Evolutionary conservation across 2,329 filamentous ascomycete genomes (phyloP).

Genomic region (Verticillium isaacii): DNA sequence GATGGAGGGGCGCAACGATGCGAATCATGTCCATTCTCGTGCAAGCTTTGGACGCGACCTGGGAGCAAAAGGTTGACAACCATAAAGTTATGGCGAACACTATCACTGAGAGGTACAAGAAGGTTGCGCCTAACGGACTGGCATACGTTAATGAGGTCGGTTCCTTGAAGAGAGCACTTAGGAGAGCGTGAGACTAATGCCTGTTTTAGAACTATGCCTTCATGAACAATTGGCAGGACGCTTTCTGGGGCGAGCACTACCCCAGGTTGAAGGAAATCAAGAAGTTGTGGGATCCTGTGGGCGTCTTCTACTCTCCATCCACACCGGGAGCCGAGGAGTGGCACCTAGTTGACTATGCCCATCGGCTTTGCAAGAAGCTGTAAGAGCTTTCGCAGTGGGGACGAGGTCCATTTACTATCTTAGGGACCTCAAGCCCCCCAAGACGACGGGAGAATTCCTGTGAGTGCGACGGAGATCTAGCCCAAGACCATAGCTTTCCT

Average conservation of each 20-base stretch:
- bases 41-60: slow-evolving; percentile 4
- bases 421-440: no score
- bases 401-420: no score
- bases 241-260: slow-evolving; percentile 11
- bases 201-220: slow-evolving; percentile 9
- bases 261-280: slow-evolving; percentile 39
- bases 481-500: no score
- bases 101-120: slow-evolving; percentile 9
- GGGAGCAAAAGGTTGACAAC: slow-evolving; percentile 7
- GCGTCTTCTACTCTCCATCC: slow-evolving; percentile 34
- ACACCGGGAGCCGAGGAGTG: slow-evolving; percentile 12
- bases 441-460: no score
- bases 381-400: background rate
- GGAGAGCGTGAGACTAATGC: background rate
- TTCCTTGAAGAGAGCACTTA: slow-evolving; percentile 9
- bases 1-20: slow-evolving; percentile 10
- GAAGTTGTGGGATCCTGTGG: slow-evolving; percentile 40
- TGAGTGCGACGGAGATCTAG: no score
- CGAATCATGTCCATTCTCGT: slow-evolving; percentile 10
- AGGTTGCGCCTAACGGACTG: slow-evolving; percentile 6
- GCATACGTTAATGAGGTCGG: slow-evolving; percentile 12
- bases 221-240: slow-evolving; percentile 12
- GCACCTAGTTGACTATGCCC: slow-evolving; percentile 9
- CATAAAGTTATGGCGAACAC: slow-evolving; percentile 13
- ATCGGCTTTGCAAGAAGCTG: slow-evolving; percentile 9